A percentile compares a stretch with the other conserved stretches of the same genome.
Evolutionary conservation across 2,329 filamentous ascomycete genomes (phyloP).

Genomic region (Plenodomus lindquistii): DNA sequence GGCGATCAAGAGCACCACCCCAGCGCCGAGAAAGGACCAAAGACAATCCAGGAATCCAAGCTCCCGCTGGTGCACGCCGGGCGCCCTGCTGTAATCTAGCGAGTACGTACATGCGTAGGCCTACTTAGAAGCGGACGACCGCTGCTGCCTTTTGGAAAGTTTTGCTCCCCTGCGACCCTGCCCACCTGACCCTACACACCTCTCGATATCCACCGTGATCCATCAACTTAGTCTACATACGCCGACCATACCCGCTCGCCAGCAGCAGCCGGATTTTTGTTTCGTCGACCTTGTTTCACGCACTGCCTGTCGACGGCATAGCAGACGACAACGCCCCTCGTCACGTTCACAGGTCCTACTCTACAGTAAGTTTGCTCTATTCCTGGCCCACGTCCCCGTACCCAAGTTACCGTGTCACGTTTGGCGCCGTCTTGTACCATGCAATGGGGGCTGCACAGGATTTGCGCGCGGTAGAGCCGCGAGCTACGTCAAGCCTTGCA

Average conservation of each 20-base stretch:
- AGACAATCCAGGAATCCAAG: constrained; percentile 28
- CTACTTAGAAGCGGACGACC: constrained; percentile 15
- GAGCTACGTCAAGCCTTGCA: neutral
- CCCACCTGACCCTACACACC: constrained; percentile 8
- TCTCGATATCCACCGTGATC: constrained; percentile 1
- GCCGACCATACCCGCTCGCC: neutral
- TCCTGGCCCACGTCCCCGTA: constrained; percentile 2
- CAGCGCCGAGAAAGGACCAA: constrained; percentile 36
- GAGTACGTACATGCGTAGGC: constrained; percentile 24
- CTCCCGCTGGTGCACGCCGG: constrained; percentile 10
- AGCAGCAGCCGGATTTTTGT: constrained; percentile 16
- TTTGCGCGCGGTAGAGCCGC: neutral
- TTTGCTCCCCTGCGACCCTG: constrained; percentile 10
- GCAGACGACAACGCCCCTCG: constrained; percentile 4
- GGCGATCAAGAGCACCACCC: constrained; percentile 37
- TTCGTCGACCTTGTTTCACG: constrained; percentile 17
- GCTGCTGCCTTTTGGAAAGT: constrained; percentile 21
- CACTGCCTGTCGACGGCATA: constrained; percentile 6
- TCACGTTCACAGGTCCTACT: constrained; percentile 11
- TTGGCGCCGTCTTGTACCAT: neutral
- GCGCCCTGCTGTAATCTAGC: constrained; percentile 6
- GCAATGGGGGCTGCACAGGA: constrained; percentile 2
- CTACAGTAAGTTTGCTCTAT: constrained; percentile 14
- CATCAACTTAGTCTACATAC: neutral
- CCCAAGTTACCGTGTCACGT: neutral